A percentile compares a stretch with the other conserved stretches of the same genome.
These are phyloP conservation scores for Sedum album DNA, from an alignment of 164 flowering plant species.

Conservation along the genomic window DNA sequence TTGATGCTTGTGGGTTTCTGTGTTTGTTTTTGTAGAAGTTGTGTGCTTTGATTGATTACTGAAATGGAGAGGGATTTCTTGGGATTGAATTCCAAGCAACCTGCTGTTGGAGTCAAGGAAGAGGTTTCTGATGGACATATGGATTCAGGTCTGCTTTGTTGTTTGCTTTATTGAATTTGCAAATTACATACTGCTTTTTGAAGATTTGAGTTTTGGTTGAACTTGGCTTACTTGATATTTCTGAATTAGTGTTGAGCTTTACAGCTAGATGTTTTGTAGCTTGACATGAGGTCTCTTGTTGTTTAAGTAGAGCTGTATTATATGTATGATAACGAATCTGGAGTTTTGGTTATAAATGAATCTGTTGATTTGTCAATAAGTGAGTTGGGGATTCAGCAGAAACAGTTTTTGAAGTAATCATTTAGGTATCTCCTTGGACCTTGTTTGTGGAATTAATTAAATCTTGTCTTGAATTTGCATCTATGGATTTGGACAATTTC, in stretches of 20 bases:
- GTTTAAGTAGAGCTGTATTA: neutral
- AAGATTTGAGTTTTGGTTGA: neutral
- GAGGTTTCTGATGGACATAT: slow-evolving; percentile 25
- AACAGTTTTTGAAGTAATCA: neutral
- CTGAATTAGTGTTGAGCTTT: neutral
- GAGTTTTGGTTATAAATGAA: neutral
- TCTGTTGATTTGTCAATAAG: neutral
- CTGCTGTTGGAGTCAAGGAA: slow-evolving; percentile 25
- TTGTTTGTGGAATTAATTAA: neutral
- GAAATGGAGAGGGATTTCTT: slow-evolving; percentile 54
- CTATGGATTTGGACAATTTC: neutral
- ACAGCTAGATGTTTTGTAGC: neutral
- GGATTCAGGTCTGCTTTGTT: slow-evolving; percentile 22
- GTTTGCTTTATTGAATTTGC: too few relatives aligned
- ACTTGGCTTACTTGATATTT: neutral
- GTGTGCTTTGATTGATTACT: neutral
- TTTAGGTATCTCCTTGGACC: neutral
- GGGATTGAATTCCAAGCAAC: slow-evolving; percentile 35
- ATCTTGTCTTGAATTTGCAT: neutral
- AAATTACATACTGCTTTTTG: too few relatives aligned
- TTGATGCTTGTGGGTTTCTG: neutral
- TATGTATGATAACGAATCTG: slow-evolving; percentile 1
- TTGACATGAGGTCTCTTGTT: neutral
- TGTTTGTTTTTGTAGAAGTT: neutral
- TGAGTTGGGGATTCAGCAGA: neutral